Evolutionary conservation across 2,329 filamentous ascomycete genomes (phyloP), one percentile per base, ranked within the genome.

Genomic region (Phialemoniopsis sp.): DNA sequence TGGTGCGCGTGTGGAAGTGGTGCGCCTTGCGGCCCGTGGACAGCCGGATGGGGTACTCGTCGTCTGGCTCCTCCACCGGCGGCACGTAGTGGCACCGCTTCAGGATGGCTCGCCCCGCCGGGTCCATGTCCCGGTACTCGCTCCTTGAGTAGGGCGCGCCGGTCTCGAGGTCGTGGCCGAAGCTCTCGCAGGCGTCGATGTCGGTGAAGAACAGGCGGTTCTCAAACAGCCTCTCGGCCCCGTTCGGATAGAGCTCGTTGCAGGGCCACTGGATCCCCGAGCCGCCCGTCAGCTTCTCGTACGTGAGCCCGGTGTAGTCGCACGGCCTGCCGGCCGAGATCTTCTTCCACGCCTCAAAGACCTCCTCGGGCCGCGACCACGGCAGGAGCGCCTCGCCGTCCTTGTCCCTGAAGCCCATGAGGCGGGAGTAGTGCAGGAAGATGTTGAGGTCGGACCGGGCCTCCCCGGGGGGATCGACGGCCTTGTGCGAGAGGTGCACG

Each of bases 251-350:
- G 5, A 51, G 43, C 12, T 50, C 45, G 29, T 55, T 63, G 43
- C 57, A 63, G 8, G 60, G 61, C 60, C 61, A 63, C 41, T 62
- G 59, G 17, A 64, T 54, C 2, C 60, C 61, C 4, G 58, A 58
- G 2, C 58, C 58, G 4, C 58, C 59, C 2, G 53, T 54, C 3
- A 64, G 45, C 35, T 56, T 58, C 8, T 56, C 56, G 38, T 64
- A 64, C 4, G 43, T 52, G 32, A 64, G 18, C 3, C 45, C 56
- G 35, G 44, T 58, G 42, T 58, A 63, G 41, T 64, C 60, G 37
- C 54, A 61, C 1, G 60, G 61, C 8, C 61, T 42, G 7, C 58
- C 60, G 17, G 42, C 47, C 2, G 58, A 62, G 17, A 59, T 34
- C 37, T 42, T 49, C 46, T 60, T 61, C 60, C 60, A 64, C 2